Conservation (phyloP, 257 asterid genomes). For the Echium plantagineum region DNA sequence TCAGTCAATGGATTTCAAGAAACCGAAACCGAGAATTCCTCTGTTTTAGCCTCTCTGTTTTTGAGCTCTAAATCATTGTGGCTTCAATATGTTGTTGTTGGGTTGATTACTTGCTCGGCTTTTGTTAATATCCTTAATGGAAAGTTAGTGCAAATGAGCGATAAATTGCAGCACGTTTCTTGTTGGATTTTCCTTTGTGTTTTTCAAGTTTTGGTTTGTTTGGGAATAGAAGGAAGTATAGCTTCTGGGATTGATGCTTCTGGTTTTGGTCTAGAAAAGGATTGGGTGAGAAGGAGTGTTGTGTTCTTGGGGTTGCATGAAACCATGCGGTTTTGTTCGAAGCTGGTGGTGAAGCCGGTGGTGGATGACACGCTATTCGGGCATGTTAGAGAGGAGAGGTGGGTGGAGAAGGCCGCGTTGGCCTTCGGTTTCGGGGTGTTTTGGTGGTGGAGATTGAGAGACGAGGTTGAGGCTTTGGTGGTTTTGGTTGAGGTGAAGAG, state of each 20-base stretch:
- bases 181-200: conserved; percentile 51
- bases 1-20: conserved; percentile 20
- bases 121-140: conserved; percentile 34
- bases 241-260: conserved; percentile 45
- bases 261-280: conserved; percentile 22
- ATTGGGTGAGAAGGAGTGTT: conserved; percentile 21
- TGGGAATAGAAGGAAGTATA: conserved; percentile 75
- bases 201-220: conserved; percentile 46
- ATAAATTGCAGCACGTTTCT: conserved; percentile 18
- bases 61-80: conserved; percentile 11
- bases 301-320: conserved; percentile 69
- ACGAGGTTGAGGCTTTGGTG: conserved; percentile 68
- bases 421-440: conserved; percentile 43
- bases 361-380: conserved; percentile 65
- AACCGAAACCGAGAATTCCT: not conserved
- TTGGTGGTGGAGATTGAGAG: conserved; percentile 88
- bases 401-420: conserved; percentile 47
- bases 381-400: conserved; percentile 22
- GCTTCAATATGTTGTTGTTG: conserved; percentile 45
- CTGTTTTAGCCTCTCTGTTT: conserved; percentile 19
- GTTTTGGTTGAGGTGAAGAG: conserved; percentile 43
- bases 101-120: conserved; percentile 28
- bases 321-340: conserved; percentile 52
- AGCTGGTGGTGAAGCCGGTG: conserved; percentile 54
- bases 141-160: not conserved